Evolutionary conservation across 1,139 yeast genomes (phyloP), one percentile per base, ranked within the genome.

Genomic region (Candida sp.): DNA sequence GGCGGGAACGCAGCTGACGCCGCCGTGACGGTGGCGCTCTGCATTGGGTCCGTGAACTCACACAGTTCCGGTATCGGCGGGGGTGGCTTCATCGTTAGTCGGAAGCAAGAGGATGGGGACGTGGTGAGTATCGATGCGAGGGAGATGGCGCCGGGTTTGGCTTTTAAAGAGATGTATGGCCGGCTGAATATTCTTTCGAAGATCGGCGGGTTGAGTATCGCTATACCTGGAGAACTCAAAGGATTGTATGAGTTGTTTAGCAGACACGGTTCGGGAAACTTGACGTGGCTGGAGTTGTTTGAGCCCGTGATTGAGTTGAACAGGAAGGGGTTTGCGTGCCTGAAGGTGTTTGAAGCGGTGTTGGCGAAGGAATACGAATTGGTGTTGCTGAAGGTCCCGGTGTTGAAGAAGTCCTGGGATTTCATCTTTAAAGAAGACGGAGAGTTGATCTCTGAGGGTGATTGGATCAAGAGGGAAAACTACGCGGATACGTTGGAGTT

Each of bases 31-130:
- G 90, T 90, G 22, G 91, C 96, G 0, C 74, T 94, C 28, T 94
- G 99, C 65, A 84, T 94, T 37, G 98, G 98, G 2, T 78, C 90
- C 51, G 71, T 90, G 40, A 90, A 90, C 63, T 85, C 92, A 54
- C 92, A 85, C 63, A 87, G 93, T 45, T 85, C 96, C 3, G 98
- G 99, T 0, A 84, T 93, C 46, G 99, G 99, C 2, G 99, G 98
- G 3, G 98, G 98, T 7, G 90, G 88, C 0, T 90, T 81, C 62
- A 87, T 90, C 45, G 78, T 88, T 1, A 83, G 89, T 44, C 43
- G 49, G 37, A 46, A 48, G 17, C 17, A 17, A 17, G 17, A 17
- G 12, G 34, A 42, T n/a, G 66, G 69, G 30, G 75, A 77, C 2
- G 78, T 85, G 5, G 57, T 86, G n/a, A 75, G 86, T 32, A 84